These are phyloP conservation scores for Leishmania amazonensis DNA, from an alignment of 208 protist species.

Conservation along the genomic window DNA sequence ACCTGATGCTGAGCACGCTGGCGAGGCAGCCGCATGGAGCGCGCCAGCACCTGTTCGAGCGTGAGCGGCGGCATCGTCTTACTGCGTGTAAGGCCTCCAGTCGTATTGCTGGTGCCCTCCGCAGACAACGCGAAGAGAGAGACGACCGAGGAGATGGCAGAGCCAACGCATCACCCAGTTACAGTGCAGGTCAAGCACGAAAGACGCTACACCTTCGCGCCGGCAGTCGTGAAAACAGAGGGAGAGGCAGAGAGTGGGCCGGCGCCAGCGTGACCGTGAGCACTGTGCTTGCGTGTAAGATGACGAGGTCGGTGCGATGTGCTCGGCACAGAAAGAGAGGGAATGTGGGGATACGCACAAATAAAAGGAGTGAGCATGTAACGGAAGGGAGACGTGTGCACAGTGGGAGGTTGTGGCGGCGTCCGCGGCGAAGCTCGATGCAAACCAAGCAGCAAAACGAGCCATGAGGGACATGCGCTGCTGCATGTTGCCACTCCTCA, in stretches of 20 bases:
- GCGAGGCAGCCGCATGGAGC: constrained; percentile 76
- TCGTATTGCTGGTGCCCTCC: neutral
- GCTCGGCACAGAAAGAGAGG: neutral
- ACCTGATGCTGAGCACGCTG: constrained; percentile 33
- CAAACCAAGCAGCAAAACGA: neutral
- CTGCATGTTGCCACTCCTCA: neutral
- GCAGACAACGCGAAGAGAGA: neutral
- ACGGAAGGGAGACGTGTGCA: neutral
- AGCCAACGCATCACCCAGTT: neutral
- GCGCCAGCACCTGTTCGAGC: constrained; percentile 87
- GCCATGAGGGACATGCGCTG: neutral
- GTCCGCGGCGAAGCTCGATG: neutral
- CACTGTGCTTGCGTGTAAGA: neutral
- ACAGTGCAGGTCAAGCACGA: neutral
- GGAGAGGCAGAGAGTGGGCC: neutral
- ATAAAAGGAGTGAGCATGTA: neutral
- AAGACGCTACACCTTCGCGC: neutral
- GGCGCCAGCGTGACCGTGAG: neutral
- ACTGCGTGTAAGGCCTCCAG: neutral
- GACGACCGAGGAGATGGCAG: neutral
- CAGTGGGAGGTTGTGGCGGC: neutral
- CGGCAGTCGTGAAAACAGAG: neutral
- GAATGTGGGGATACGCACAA: neutral
- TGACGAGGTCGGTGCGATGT: neutral
- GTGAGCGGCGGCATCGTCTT: constrained; percentile 65